Conservation (phyloP, 768 basidiomycete species). For the Tylopilus plumbeoviolaceoides region DNA sequence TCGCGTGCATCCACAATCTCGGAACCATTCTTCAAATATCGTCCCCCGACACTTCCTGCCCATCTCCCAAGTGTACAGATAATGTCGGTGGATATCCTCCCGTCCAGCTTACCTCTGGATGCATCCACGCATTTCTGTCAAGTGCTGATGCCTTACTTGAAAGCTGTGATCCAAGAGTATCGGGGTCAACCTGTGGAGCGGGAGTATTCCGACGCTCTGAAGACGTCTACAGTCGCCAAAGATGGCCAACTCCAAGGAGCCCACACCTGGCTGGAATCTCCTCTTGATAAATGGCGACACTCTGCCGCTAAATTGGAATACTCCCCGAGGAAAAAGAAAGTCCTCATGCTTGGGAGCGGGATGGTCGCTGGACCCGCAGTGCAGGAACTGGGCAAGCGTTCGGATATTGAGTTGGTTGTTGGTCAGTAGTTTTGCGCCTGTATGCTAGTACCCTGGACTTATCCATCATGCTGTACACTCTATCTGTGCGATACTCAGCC, state of each 20-base stretch:
- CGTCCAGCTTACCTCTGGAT: constrained; percentile 77
- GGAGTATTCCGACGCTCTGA: constrained; percentile 42
- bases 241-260: constrained; percentile 49
- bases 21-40: constrained; percentile 61
- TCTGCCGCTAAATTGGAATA: constrained; percentile 5
- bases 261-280: constrained; percentile 56
- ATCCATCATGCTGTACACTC: constrained; percentile 10
- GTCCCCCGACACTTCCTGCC: constrained; percentile 38
- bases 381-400: constrained; percentile 59
- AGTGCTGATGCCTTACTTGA: constrained; percentile 65
- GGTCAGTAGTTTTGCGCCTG: constrained; percentile 47
- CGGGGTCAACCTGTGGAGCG: constrained; percentile 25
- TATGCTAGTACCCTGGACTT: constrained; percentile 13
- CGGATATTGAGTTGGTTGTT: constrained; percentile 67
- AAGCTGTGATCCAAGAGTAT: constrained; percentile 46
- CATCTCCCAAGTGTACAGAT: constrained; percentile 62
- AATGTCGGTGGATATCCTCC: constrained; percentile 90
- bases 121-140: constrained; percentile 74
- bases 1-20: constrained; percentile 70
- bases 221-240: constrained; percentile 67
- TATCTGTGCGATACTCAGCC: constrained; percentile 39
- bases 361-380: constrained; percentile 93
- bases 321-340: constrained; percentile 47
- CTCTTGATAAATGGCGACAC: constrained; percentile 43
- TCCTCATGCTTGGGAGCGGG: constrained; percentile 87